Percentiles rank a stretch among this genome's conserved stretches.
Evolutionary conservation across 1,284 basidiomycete genomes (phyloP).

Genomic region (Pseudozyma hubeiensis): DNA sequence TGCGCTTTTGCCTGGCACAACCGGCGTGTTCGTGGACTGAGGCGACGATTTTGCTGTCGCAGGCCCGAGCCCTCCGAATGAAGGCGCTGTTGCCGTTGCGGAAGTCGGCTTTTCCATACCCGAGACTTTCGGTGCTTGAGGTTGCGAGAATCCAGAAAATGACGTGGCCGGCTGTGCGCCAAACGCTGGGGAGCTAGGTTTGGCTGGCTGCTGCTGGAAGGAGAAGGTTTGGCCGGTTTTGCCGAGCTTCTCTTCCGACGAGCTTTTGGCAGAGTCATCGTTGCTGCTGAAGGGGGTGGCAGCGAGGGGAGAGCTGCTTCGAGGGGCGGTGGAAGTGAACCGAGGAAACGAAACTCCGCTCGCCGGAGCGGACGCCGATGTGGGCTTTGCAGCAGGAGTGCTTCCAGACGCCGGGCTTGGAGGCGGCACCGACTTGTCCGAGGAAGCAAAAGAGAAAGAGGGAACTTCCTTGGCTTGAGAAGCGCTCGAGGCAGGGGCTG

Average conservation of each 20-base stretch:
- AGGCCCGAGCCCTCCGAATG: constrained; percentile 11
- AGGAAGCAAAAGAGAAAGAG: constrained; percentile 31
- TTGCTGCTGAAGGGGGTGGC: constrained; percentile 46
- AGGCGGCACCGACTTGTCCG: constrained; percentile 12
- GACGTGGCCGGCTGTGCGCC: constrained; percentile 15
- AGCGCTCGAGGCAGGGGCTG: constrained; percentile 7
- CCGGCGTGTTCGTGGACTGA: constrained; percentile 1
- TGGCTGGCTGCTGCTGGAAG: no score
- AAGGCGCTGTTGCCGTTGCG: constrained; percentile 8
- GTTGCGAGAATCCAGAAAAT: constrained; percentile 25
- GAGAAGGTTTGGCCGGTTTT: constrained; percentile 6
- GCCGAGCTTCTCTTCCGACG: constrained; percentile 27
- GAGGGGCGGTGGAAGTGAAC: constrained; percentile 50
- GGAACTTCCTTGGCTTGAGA: constrained; percentile 20
- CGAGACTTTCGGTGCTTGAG: not conserved
- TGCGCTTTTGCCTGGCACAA: not conserved
- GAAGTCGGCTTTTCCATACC: constrained; percentile 6
- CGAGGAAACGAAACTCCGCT: constrained; percentile 29
- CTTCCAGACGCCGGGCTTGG: constrained; percentile 1
- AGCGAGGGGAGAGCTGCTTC: constrained; percentile 55
- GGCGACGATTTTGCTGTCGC: constrained; percentile 12
- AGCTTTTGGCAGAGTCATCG: constrained; percentile 30
- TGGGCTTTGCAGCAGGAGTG: constrained; percentile 13
- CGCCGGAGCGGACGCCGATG: constrained; percentile 1
- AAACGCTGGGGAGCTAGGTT: constrained; percentile 3